These are phyloP conservation scores for Debaryomyces hansenii DNA, from an alignment of 805 yeast species.

Conservation along the genomic window DNA sequence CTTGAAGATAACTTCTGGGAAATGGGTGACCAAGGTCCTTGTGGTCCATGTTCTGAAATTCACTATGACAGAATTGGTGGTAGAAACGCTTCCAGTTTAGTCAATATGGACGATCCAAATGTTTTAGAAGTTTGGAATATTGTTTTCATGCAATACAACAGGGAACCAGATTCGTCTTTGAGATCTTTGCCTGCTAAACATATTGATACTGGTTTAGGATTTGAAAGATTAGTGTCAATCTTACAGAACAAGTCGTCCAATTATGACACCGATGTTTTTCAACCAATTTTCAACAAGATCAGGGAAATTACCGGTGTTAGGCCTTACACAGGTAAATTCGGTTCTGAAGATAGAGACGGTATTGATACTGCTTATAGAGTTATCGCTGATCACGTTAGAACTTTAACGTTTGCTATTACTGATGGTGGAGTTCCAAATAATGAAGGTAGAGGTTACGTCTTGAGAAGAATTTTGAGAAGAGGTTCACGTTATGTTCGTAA, in stretches of 20 bases:
- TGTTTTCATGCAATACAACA: constrained; percentile 94
- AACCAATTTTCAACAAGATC: constrained; percentile 81
- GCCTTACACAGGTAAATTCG: constrained; percentile 89
- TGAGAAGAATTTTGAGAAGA: constrained; percentile 95
- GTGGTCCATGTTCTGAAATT: constrained; percentile 98
- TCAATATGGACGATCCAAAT: constrained; percentile 96
- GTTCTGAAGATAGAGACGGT: constrained; percentile 89
- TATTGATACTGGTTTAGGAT: constrained; percentile 98
- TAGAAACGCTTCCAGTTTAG: constrained; percentile 87
- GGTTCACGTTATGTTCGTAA: constrained; percentile 97
- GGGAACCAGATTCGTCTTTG: constrained; percentile 84
- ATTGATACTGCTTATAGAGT: constrained; percentile 98
- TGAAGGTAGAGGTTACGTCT: constrained; percentile 98
- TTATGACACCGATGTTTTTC: constrained; percentile 96
- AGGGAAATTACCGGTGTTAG: constrained; percentile 93
- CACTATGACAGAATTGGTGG: constrained; percentile 99
- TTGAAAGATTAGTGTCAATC: constrained; percentile 93
- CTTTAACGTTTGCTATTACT: constrained; percentile 91
- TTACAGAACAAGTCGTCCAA: constrained; percentile 89
- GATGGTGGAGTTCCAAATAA: constrained; percentile 99
- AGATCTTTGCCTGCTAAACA: constrained; percentile 90
- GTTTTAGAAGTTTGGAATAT: constrained; percentile 98
- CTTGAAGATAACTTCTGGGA: constrained; percentile 98
- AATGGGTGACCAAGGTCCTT: constrained; percentile 99
- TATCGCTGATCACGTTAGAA: constrained; percentile 97